Evolutionary conservation across 2,329 filamentous ascomycete genomes (phyloP).

Genomic region (Akanthomyces uredinophilus): DNA sequence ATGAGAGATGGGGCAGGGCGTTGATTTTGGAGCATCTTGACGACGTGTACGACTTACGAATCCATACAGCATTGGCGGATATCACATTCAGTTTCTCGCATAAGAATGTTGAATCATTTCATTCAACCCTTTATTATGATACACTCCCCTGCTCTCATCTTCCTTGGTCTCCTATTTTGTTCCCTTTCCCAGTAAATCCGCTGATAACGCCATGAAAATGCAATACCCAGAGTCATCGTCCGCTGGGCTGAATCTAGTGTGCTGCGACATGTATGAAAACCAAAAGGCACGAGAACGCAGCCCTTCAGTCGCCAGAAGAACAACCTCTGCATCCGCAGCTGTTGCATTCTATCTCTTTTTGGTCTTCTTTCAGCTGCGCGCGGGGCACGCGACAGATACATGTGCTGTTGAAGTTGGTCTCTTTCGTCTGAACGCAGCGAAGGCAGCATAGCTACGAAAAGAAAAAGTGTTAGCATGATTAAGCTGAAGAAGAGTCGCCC

Average conservation of each 20-base stretch:
- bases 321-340: slow-evolving; percentile 93
- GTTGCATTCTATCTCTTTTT: slow-evolving; percentile 80
- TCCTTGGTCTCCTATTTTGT: background rate
- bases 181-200: slow-evolving; percentile 8
- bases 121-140: background rate
- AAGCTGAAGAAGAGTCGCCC: background rate
- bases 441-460: slow-evolving; percentile 74
- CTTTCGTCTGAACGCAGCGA: slow-evolving; percentile 97
- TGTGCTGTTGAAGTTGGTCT: slow-evolving; percentile 97
- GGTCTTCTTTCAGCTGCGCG: slow-evolving; percentile 81
- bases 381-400: slow-evolving; percentile 95
- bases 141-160: background rate
- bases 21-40: background rate
- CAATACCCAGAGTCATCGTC: background rate
- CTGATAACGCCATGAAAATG: slow-evolving; percentile 9
- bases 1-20: background rate
- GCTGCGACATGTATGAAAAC: background rate
- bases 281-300: background rate
- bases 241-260: background rate
- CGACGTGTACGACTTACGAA: background rate
- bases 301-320: slow-evolving; percentile 68
- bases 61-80: background rate
- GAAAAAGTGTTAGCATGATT: slow-evolving; percentile 21
- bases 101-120: background rate
- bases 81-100: background rate